Evolutionary conservation across 768 basidiomycete genomes (phyloP).

Genomic region (Rubroboletus satanas): DNA sequence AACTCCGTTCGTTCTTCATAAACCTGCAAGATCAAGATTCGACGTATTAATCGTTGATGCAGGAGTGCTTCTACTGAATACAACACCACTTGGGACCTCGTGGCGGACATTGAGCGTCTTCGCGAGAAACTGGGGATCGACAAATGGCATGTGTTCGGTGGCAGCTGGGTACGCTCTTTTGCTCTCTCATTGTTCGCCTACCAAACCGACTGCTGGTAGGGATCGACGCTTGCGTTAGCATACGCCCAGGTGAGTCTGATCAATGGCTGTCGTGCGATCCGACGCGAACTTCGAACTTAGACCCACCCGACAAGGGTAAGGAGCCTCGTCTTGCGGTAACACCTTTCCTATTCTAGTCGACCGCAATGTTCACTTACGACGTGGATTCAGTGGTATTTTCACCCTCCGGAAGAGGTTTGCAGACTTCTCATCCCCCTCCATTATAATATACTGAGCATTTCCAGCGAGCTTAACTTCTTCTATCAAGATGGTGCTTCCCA

Average conservation of each 20-base stretch:
- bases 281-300: slow-evolving; percentile 33
- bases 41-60: slow-evolving; percentile 6
- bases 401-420: slow-evolving; percentile 71
- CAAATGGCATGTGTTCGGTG: slow-evolving; percentile 94
- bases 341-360: slow-evolving; percentile 3
- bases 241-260: slow-evolving; percentile 67
- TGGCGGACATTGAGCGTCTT: slow-evolving; percentile 83
- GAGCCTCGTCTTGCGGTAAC: slow-evolving; percentile 69
- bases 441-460: background rate
- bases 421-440: background rate
- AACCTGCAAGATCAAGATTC: background rate
- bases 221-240: slow-evolving; percentile 80
- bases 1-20: slow-evolving; percentile 55
- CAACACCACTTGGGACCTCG: slow-evolving; percentile 94
- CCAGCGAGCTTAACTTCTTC: slow-evolving; percentile 82
- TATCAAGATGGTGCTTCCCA: slow-evolving; percentile 84
- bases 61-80: slow-evolving; percentile 75
- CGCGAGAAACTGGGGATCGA: slow-evolving; percentile 72
- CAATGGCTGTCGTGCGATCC: background rate
- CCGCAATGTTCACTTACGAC: background rate
- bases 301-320: slow-evolving; percentile 78
- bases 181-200: background rate
- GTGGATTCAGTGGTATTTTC: slow-evolving; percentile 70
- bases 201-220: slow-evolving; percentile 38
- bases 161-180: slow-evolving; percentile 71